Percentiles rank a stretch among this genome's conserved stretches.
phyloP scores from a whole-genome alignment of 108 stramenopile genomes.

The Nitzschia sp. region DNA sequence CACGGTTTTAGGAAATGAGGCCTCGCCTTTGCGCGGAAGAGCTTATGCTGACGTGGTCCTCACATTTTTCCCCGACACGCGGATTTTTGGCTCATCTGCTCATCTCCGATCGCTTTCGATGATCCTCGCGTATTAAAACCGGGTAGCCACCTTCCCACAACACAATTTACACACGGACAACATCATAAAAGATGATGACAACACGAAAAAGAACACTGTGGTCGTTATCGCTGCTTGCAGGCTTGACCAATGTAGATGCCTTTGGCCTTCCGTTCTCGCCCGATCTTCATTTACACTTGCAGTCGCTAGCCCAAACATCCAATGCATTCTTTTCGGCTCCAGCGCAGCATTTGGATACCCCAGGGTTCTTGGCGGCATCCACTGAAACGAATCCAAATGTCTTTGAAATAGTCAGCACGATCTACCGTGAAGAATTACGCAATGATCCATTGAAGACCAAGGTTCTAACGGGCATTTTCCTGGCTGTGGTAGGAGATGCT shows the following conservation, averaged over 20 bases:
- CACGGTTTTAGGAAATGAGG: too few relatives aligned
- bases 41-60: conserved; percentile 11
- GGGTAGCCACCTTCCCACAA: too few relatives aligned
- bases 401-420: background rate
- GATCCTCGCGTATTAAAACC: too few relatives aligned
- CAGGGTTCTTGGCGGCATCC: background rate
- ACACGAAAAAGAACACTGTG: background rate
- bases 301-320: background rate
- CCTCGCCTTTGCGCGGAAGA: too few relatives aligned
- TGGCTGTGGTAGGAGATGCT: conserved; percentile 49
- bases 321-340: background rate
- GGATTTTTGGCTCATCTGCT: background rate
- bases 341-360: background rate
- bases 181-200: background rate
- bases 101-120: too few relatives aligned
- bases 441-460: conserved; percentile 37
- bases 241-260: background rate
- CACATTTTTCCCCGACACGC: conserved; percentile 1
- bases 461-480: conserved; percentile 34
- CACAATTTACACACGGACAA: too few relatives aligned
- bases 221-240: background rate
- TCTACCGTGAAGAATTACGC: background rate
- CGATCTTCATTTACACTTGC: background rate
- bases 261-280: background rate
- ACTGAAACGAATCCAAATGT: background rate